Evolutionary conservation across 108 stramenopile genomes (phyloP).

Genomic region (Cyclostephanos tholiformis): DNA sequence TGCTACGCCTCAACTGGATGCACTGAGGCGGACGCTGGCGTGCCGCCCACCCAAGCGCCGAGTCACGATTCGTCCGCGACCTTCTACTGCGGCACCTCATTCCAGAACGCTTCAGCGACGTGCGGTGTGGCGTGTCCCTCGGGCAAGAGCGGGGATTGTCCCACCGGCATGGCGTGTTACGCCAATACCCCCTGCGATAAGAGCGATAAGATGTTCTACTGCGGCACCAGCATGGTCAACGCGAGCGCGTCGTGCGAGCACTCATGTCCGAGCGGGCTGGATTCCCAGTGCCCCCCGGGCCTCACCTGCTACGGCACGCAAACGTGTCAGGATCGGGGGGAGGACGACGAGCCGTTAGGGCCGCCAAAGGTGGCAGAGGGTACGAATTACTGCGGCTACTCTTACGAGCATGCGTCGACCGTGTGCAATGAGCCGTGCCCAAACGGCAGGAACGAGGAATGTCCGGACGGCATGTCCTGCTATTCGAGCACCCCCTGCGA

Average conservation of each 20-base stretch:
- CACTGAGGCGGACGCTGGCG: slow-evolving; percentile 25
- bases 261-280: slow-evolving; percentile 39
- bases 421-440: slow-evolving; percentile 37
- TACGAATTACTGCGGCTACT: slow-evolving; percentile 45
- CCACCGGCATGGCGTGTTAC: slow-evolving; percentile 45
- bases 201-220: slow-evolving; percentile 42
- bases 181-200: slow-evolving; percentile 51
- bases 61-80: slow-evolving; percentile 24
- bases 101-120: slow-evolving; percentile 29
- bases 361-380: slow-evolving; percentile 47
- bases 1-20: slow-evolving; percentile 87
- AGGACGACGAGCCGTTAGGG: not conserved
- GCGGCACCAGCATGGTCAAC: slow-evolving; percentile 47
- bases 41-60: slow-evolving; percentile 28
- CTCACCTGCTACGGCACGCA: slow-evolving; percentile 45
- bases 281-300: slow-evolving; percentile 34
- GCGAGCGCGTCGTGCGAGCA: slow-evolving; percentile 46
- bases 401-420: slow-evolving; percentile 40
- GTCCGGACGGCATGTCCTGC: slow-evolving; percentile 47
- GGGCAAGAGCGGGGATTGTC: slow-evolving; percentile 42
- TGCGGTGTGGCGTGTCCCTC: slow-evolving; percentile 38
- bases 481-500: slow-evolving; percentile 52
- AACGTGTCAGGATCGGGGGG: slow-evolving; percentile 29
- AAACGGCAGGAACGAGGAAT: slow-evolving; percentile 36
- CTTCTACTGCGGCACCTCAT: slow-evolving; percentile 49